Evolutionary conservation across 208 protist species (phyloP).

Genomic region (Polymyxa betae): DNA sequence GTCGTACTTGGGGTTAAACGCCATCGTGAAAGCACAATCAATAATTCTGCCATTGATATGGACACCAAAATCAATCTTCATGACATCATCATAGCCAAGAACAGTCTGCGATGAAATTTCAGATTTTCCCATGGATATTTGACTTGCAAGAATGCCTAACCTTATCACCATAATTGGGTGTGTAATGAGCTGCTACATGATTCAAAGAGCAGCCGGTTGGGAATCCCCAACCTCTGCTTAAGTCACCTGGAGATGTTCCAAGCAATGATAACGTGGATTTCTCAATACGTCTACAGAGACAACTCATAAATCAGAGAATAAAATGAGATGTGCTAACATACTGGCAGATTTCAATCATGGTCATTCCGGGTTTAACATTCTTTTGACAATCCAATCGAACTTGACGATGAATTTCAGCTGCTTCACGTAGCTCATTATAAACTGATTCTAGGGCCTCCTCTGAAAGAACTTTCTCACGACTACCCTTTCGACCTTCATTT

Average conservation of each 20-base stretch:
- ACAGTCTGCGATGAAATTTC: slow-evolving; percentile 57
- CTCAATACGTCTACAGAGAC: background rate
- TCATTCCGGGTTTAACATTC: slow-evolving; percentile 69
- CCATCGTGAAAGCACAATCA: slow-evolving; percentile 78
- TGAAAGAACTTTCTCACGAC: slow-evolving; percentile 49
- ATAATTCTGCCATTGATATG: slow-evolving; percentile 76
- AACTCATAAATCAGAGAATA: background rate
- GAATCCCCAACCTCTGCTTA: slow-evolving; percentile 69
- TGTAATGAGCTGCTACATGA: slow-evolving; percentile 75
- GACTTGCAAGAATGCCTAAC: background rate
- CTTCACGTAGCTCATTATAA: slow-evolving; percentile 66
- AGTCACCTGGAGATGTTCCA: slow-evolving; percentile 43
- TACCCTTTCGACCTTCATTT: background rate
- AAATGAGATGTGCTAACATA: slow-evolving; percentile 60
- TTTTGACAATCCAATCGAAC: slow-evolving; percentile 68
- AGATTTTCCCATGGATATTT: background rate
- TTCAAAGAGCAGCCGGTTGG: slow-evolving; percentile 75
- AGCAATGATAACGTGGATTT: background rate
- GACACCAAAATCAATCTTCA: slow-evolving; percentile 77
- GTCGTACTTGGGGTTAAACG: slow-evolving; percentile 94
- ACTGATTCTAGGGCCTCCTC: slow-evolving; percentile 48
- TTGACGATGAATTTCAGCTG: slow-evolving; percentile 68
- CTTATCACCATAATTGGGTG: slow-evolving; percentile 72
- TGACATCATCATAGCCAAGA: slow-evolving; percentile 69
- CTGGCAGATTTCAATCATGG: slow-evolving; percentile 71